These are phyloP conservation scores for Botrytis tulipae DNA, from an alignment of 2,329 filamentous ascomycete genomes.

Conservation along the genomic window DNA sequence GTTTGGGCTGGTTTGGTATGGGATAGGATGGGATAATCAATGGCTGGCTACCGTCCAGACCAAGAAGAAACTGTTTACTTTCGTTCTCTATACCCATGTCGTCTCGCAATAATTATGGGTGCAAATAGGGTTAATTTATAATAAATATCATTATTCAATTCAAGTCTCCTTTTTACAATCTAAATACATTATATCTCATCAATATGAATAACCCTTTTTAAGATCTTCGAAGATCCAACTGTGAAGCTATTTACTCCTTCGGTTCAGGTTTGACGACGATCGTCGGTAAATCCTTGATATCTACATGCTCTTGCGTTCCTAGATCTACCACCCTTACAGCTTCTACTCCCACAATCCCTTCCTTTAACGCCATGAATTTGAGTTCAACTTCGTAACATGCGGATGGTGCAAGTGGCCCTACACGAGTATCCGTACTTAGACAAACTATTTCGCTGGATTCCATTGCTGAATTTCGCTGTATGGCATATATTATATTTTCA, in stretches of 20 bases:
- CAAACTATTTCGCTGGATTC: constrained; percentile 70
- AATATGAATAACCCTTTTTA: neutral
- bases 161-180: neutral
- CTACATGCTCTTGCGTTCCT: constrained; percentile 71
- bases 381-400: constrained; percentile 73
- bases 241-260: neutral
- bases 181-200: neutral
- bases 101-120: neutral
- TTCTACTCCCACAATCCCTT: constrained; percentile 69
- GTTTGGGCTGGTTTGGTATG: neutral
- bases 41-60: neutral
- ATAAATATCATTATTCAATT: constrained; percentile 1
- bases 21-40: neutral
- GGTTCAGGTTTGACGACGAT: constrained; percentile 50
- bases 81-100: neutral
- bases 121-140: neutral
- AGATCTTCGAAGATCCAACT: neutral
- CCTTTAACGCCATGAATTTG: constrained; percentile 65
- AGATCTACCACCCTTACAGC: constrained; percentile 72
- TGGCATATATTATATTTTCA: constrained; percentile 67
- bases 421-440: constrained; percentile 69
- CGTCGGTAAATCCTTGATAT: constrained; percentile 71
- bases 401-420: constrained; percentile 69
- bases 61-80: neutral
- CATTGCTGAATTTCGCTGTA: constrained; percentile 63